These are phyloP conservation scores for Botrytis fabae DNA, from an alignment of 2,329 filamentous ascomycete species.

Conservation along the genomic window DNA sequence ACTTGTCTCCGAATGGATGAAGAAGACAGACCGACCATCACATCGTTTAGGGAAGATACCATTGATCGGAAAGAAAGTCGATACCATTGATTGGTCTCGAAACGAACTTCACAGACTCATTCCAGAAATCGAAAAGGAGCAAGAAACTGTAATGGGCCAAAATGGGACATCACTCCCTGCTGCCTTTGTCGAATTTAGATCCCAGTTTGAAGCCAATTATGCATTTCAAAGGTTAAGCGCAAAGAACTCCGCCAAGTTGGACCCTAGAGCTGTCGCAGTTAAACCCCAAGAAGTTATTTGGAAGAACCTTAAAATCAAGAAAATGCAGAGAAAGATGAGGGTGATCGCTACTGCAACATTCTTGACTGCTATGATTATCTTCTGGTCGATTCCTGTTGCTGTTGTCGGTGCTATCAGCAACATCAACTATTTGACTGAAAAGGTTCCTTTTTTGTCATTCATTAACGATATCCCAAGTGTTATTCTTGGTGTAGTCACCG, in stretches of 20 bases:
- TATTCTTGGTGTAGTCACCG: conserved; percentile 79
- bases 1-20: conserved; percentile 68
- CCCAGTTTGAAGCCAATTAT: conserved; percentile 77
- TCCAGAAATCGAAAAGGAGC: conserved; percentile 66
- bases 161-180: conserved; percentile 52
- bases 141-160: conserved; percentile 63
- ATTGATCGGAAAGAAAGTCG: conserved; percentile 81
- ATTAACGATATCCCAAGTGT: conserved; percentile 66
- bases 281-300: conserved; percentile 83
- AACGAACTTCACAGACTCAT: conserved; percentile 73
- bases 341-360: conserved; percentile 67
- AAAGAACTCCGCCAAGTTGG: conserved; percentile 77
- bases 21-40: conserved; percentile 70
- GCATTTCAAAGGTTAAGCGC: conserved; percentile 84
- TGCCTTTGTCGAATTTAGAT: conserved; percentile 86
- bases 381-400: conserved; percentile 76
- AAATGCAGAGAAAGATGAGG: conserved; percentile 77
- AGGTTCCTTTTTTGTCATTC: conserved; percentile 69
- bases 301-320: conserved; percentile 77
- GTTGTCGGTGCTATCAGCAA: conserved; percentile 85
- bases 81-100: conserved; percentile 89
- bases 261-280: conserved; percentile 78
- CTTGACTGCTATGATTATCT: conserved; percentile 75
- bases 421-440: conserved; percentile 62
- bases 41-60: conserved; percentile 70